These are phyloP conservation scores for Wickerhamomyces sp. DNA, from an alignment of 1,139 yeast genomes.

Conservation along the genomic window DNA sequence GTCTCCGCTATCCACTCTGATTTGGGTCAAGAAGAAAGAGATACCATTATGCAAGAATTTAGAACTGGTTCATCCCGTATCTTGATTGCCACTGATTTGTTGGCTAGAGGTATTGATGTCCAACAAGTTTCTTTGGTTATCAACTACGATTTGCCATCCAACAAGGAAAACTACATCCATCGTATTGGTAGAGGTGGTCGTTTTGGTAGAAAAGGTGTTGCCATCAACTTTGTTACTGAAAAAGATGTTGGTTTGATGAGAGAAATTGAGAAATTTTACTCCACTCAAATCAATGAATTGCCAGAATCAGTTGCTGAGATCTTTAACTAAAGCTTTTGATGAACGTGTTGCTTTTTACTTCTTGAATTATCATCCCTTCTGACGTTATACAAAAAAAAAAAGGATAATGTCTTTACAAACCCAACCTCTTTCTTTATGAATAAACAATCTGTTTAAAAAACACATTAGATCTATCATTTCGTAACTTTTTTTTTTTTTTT, in stretches of 20 bases:
- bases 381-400: too few relatives aligned
- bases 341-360: too few relatives aligned
- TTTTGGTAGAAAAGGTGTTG: constrained; percentile 99
- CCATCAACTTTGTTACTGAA: constrained; percentile 93
- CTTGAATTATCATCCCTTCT: too few relatives aligned
- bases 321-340: constrained; percentile 32
- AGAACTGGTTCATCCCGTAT: constrained; percentile 98
- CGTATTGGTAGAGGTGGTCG: constrained; percentile 99
- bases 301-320: constrained; percentile 89
- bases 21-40: constrained; percentile 95
- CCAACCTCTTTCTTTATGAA: background rate
- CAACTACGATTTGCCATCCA: constrained; percentile 95
- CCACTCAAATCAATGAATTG: constrained; percentile 97
- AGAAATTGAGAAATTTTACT: constrained; percentile 97
- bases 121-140: constrained; percentile 98
- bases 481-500: background rate
- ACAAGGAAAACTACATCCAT: constrained; percentile 98
- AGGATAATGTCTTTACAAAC: too few relatives aligned
- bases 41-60: constrained; percentile 96
- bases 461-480: too few relatives aligned
- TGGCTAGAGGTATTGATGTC: constrained; percentile 99
- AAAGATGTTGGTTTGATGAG: constrained; percentile 91
- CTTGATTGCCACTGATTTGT: constrained; percentile 92
- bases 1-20: constrained; percentile 98
- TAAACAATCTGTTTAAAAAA: background rate